phyloP scores from a whole-genome alignment of 257 asterid genomes.

The Fraxinus excelsior region DNA sequence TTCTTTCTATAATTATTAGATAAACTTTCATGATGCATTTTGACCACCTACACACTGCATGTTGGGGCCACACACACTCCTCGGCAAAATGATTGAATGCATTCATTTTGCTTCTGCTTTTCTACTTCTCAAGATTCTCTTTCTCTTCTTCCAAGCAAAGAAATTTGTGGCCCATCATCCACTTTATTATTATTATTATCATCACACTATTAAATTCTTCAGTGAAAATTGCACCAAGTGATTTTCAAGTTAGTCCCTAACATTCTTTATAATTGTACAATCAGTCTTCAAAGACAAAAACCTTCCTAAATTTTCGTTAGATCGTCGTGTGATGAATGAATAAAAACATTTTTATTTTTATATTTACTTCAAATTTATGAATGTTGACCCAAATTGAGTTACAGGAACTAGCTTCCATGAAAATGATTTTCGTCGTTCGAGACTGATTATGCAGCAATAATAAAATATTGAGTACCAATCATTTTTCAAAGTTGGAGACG shows the following conservation, averaged over 20 bases:
- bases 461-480: background rate
- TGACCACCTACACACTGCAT: background rate
- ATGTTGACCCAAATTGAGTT: background rate
- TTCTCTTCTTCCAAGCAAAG: constrained; percentile 10
- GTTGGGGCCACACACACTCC: background rate
- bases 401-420: background rate
- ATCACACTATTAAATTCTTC: background rate
- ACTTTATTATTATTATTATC: background rate
- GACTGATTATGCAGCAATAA: background rate
- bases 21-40: background rate
- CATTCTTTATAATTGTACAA: background rate
- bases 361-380: background rate
- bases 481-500: background rate
- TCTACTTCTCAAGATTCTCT: background rate
- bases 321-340: background rate
- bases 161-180: background rate
- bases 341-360: too few species aligned
- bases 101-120: background rate
- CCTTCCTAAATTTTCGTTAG: too few species aligned
- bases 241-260: background rate
- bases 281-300: too few species aligned
- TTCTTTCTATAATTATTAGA: background rate
- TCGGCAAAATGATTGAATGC: background rate
- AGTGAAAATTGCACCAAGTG: background rate
- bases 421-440: background rate